phyloP scores from a whole-genome alignment of 2,329 filamentous ascomycete species.

The Sarocladium brachiariae region DNA sequence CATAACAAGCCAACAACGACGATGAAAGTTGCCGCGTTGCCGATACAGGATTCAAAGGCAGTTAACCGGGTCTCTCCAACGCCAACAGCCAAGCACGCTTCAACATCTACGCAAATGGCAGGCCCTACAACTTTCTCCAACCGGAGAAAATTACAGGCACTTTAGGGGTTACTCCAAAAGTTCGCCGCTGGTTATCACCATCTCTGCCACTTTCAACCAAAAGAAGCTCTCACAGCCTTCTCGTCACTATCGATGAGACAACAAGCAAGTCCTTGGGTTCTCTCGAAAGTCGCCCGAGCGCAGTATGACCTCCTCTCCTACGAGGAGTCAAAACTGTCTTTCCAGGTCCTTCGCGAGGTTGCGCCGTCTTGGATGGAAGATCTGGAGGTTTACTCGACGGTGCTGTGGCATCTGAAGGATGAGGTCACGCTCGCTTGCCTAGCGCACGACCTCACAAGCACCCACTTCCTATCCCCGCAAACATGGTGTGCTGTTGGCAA shows the following conservation, averaged over 20 bases:
- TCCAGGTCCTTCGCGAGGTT: slow-evolving; percentile 13
- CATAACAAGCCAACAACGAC: no score
- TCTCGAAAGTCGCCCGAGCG: slow-evolving; percentile 15
- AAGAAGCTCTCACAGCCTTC: slow-evolving; percentile 1
- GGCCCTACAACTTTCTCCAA: background rate
- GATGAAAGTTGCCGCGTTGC: no score
- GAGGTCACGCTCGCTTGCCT: slow-evolving; percentile 16
- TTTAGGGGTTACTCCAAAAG: no score
- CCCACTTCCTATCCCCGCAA: slow-evolving; percentile 14
- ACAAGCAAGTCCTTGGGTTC: slow-evolving; percentile 17
- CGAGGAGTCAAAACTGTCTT: slow-evolving; percentile 14
- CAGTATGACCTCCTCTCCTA: slow-evolving; percentile 17
- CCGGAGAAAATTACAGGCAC: no score
- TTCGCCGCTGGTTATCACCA: no score
- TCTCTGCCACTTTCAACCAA: no score
- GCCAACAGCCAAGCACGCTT: slow-evolving; percentile 8
- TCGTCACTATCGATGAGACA: slow-evolving; percentile 14
- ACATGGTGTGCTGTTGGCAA: slow-evolving; percentile 17
- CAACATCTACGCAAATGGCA: slow-evolving; percentile 14
- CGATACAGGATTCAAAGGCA: no score
- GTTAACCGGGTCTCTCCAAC: no score
- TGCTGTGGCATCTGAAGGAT: slow-evolving; percentile 18
- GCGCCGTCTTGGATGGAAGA: slow-evolving; percentile 16
- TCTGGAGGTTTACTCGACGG: slow-evolving; percentile 17
- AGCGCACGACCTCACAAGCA: slow-evolving; percentile 16